Conservation (phyloP, 306 rosid species). For the Quercus suber region DNA sequence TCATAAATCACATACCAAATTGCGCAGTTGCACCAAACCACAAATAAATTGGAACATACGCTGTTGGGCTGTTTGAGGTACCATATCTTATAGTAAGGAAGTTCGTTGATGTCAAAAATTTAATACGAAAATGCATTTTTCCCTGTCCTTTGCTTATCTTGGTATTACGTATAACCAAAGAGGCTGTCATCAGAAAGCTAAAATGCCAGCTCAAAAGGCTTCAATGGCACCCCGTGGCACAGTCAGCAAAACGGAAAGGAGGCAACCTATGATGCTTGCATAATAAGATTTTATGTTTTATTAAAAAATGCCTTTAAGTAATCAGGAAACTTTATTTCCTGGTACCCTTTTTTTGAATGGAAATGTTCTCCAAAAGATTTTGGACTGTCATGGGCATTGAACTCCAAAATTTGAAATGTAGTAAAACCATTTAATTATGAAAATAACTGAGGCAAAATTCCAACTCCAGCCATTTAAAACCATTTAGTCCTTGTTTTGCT, state of each 20-base stretch:
- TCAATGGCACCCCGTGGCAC: neutral
- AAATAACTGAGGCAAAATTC: neutral
- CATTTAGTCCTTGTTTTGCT: neutral
- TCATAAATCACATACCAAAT: too few species aligned
- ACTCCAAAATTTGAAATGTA: neutral
- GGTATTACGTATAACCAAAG: too few species aligned
- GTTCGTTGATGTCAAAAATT: neutral
- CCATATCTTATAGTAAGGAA: too few species aligned
- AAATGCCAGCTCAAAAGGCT: constrained; percentile 4
- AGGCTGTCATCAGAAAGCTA: neutral
- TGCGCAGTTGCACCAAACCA: too few species aligned
- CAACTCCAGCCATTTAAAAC: neutral
- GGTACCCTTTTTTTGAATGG: neutral
- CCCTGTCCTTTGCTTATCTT: neutral
- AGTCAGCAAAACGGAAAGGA: neutral
- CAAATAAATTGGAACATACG: too few species aligned
- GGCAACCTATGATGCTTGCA: neutral
- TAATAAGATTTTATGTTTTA: neutral
- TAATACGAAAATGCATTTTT: neutral
- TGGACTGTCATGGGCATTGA: neutral
- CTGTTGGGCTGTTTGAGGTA: neutral
- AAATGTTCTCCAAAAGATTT: neutral
- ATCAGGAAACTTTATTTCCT: neutral
- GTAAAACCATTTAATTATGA: neutral
- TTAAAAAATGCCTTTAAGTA: neutral